A percentile compares a stretch with the other conserved stretches of the same genome.
Evolutionary conservation across 164 flowering plant genomes (phyloP).

Genomic region (Hamamelis virginiana): DNA sequence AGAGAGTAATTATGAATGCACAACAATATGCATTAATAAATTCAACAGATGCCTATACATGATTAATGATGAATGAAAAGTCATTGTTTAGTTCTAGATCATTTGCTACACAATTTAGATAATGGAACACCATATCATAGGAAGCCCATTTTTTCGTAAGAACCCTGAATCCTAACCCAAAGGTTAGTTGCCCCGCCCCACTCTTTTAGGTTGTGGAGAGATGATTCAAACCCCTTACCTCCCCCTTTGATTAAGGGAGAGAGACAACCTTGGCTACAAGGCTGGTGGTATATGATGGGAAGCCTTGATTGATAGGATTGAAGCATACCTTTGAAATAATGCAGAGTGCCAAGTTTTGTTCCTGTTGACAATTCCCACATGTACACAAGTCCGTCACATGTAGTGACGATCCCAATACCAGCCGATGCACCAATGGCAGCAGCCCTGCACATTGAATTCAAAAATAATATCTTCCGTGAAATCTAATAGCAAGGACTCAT

Average conservation of each 20-base stretch:
- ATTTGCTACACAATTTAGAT: background rate
- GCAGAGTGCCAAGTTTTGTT: slow-evolving; percentile 45
- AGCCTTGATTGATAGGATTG: background rate
- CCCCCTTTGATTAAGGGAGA: too few relatives aligned
- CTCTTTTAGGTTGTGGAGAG: too few relatives aligned
- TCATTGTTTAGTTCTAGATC: too few relatives aligned
- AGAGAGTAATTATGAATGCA: background rate
- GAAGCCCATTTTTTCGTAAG: too few relatives aligned
- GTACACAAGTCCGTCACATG: slow-evolving; percentile 65
- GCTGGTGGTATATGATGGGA: background rate
- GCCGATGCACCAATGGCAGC: slow-evolving; percentile 45
- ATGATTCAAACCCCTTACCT: too few relatives aligned
- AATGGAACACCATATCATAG: background rate
- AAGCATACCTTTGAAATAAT: slow-evolving; percentile 56
- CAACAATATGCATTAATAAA: background rate
- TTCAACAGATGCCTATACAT: background rate
- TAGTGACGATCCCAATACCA: slow-evolving; percentile 72
- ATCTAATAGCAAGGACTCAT: background rate
- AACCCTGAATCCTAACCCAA: too few relatives aligned
- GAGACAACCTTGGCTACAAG: too few relatives aligned
- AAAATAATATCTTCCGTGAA: background rate
- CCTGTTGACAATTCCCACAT: slow-evolving; percentile 84
- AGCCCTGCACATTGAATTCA: slow-evolving; percentile 48
- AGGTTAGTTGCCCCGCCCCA: too few relatives aligned
- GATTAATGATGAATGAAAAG: background rate